Percentiles rank a stretch among this genome's conserved stretches.
These are phyloP conservation scores for Boletellus sp. DNA, from an alignment of 768 basidiomycete genomes.

Conservation along the genomic window DNA sequence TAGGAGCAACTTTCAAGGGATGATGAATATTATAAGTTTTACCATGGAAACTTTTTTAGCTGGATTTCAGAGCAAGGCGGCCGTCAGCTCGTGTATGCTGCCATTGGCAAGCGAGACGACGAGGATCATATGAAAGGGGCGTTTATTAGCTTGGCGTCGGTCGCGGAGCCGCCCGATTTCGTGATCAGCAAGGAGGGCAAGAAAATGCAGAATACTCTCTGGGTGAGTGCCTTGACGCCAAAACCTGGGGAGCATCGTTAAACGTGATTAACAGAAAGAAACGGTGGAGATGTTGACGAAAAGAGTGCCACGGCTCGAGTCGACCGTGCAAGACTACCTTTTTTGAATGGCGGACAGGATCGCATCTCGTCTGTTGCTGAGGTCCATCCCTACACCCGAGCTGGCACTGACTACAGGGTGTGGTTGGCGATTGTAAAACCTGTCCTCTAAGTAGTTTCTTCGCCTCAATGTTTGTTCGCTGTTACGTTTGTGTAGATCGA, in stretches of 20 bases:
- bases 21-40: not conserved
- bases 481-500: no score
- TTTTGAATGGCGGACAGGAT: no score
- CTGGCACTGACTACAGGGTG: no score
- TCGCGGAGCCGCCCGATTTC: conserved; percentile 32
- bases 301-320: conserved; percentile 8
- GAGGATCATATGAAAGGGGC: conserved; percentile 24
- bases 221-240: conserved; percentile 27
- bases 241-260: not conserved
- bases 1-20: conserved; percentile 2
- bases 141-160: conserved; percentile 9
- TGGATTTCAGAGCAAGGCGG: conserved; percentile 32
- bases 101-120: conserved; percentile 22
- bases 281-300: conserved; percentile 18
- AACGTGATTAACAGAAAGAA: conserved; percentile 13
- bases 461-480: no score
- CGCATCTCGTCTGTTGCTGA: no score
- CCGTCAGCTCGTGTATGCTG: conserved; percentile 33
- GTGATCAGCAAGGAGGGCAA: conserved; percentile 30
- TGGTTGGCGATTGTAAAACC: no score
- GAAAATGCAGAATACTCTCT: conserved; percentile 28
- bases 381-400: no score
- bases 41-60: conserved; percentile 12
- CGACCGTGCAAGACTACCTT: conserved; percentile 14
- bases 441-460: no score